Conservation (phyloP, 345 rosid genomes). For the Salix viminalis region DNA sequence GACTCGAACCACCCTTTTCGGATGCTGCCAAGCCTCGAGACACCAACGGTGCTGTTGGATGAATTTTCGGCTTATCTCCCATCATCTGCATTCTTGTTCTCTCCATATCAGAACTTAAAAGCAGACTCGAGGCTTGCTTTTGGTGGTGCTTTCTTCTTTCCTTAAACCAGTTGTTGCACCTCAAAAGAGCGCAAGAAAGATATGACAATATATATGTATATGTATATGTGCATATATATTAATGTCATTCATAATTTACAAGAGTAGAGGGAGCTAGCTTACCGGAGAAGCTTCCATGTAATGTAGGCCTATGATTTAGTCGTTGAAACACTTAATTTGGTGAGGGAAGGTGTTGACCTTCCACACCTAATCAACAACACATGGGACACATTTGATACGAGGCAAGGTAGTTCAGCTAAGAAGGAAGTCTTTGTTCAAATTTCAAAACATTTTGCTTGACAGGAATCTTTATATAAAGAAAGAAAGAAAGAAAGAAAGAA, state of each 20-base stretch:
- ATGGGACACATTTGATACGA: neutral
- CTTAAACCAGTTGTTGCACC: neutral
- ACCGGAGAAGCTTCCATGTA: neutral
- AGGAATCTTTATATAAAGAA: neutral
- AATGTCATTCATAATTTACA: neutral
- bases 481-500: too few relatives aligned
- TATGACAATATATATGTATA: neutral
- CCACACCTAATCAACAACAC: constrained; percentile 41
- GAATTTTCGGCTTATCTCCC: constrained; percentile 46
- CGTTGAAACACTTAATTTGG: neutral
- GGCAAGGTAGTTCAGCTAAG: constrained; percentile 50
- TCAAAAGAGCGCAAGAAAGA: neutral
- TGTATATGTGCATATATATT: neutral
- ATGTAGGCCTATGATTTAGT: constrained; percentile 10
- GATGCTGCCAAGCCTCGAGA: constrained; percentile 24
- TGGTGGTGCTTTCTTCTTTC: neutral
- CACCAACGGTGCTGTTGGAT: constrained; percentile 41
- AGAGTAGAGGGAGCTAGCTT: neutral
- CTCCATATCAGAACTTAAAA: too few relatives aligned
- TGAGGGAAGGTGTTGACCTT: constrained; percentile 35
- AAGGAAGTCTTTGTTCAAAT: neutral
- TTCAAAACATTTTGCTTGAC: neutral
- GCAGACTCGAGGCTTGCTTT: neutral
- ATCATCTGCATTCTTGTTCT: constrained; percentile 9
- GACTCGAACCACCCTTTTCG: constrained; percentile 21